These are phyloP conservation scores for Mollisia scopiformis DNA, from an alignment of 2,329 filamentous ascomycete genomes.

Conservation along the genomic window DNA sequence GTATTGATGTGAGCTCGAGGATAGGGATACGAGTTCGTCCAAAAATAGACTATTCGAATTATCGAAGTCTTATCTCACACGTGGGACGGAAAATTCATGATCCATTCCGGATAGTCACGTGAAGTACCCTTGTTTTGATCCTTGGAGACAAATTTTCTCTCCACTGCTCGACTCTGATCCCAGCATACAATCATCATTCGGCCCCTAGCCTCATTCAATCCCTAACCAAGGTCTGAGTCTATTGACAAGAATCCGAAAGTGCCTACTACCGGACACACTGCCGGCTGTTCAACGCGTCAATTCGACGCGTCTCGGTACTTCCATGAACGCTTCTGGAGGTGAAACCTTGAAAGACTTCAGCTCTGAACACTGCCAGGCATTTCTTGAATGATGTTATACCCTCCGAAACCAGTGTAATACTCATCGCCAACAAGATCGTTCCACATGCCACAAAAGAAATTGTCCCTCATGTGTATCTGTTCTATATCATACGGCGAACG, in stretches of 20 bases:
- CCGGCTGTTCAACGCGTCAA: too few relatives aligned
- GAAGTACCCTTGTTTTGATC: too few relatives aligned
- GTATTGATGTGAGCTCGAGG: not conserved
- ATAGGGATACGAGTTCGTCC: not conserved
- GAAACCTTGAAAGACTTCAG: too few relatives aligned
- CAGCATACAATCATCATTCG: too few relatives aligned
- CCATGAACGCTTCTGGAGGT: too few relatives aligned
- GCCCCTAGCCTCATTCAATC: too few relatives aligned
- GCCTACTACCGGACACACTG: too few relatives aligned
- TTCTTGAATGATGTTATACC: not conserved
- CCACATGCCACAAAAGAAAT: not conserved
- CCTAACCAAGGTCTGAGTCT: too few relatives aligned
- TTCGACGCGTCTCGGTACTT: too few relatives aligned
- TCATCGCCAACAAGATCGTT: not conserved
- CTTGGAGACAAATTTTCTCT: too few relatives aligned
- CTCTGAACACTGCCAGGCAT: not conserved
- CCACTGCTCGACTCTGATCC: too few relatives aligned
- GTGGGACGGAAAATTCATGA: conserved; percentile 9
- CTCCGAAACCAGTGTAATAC: not conserved
- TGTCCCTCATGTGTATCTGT: not conserved
- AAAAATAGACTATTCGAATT: conserved; percentile 14
- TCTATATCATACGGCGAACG: not conserved
- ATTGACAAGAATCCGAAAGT: too few relatives aligned
- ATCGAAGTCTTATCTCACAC: conserved; percentile 22
- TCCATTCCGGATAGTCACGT: conserved; percentile 1